phyloP scores from a whole-genome alignment of 805 yeast species.

The Myxozyma mucilagina region DNA sequence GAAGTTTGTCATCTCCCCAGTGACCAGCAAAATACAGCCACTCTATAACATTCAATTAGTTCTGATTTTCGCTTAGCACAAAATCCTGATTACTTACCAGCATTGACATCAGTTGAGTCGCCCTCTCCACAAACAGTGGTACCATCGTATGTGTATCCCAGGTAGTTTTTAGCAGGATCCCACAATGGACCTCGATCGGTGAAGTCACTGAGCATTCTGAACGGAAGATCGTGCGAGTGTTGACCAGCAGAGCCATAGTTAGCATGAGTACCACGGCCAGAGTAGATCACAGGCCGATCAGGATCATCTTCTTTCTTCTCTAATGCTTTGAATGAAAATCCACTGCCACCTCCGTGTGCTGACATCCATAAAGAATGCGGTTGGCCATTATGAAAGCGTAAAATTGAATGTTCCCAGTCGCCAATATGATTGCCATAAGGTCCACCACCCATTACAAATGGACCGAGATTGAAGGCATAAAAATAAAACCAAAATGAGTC shows the following conservation, averaged over 20 bases:
- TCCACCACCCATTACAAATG: conserved; percentile 95
- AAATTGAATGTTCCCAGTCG: conserved; percentile 96
- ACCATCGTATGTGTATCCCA: conserved; percentile 81
- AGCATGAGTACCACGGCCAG: conserved; percentile 97
- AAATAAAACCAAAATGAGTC: conserved; percentile 97
- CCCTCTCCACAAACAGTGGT: conserved; percentile 35
- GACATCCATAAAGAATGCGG: conserved; percentile 94
- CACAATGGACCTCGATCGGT: conserved; percentile 94
- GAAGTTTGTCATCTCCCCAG: conserved; percentile 86
- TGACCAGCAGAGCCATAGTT: conserved; percentile 95
- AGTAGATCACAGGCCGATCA: conserved; percentile 72
- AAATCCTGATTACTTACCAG: conserved; percentile 5
- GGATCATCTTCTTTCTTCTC: conserved; percentile 56
- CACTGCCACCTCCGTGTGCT: conserved; percentile 97
- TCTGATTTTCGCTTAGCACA: conserved; percentile 44
- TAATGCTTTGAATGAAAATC: conserved; percentile 72
- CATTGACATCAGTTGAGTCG: conserved; percentile 38
- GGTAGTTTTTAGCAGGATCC: conserved; percentile 83
- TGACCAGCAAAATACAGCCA: conserved; percentile 83
- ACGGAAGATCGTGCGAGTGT: conserved; percentile 93
- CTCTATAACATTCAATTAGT: conserved; percentile 36
- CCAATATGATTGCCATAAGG: conserved; percentile 98
- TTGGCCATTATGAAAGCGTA: conserved; percentile 74
- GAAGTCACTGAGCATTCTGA: conserved; percentile 84
- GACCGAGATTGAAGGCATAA: conserved; percentile 91